Evolutionary conservation across 768 basidiomycete genomes (phyloP), one percentile per base, ranked within the genome.

Genomic region (Trametes coccinea): DNA sequence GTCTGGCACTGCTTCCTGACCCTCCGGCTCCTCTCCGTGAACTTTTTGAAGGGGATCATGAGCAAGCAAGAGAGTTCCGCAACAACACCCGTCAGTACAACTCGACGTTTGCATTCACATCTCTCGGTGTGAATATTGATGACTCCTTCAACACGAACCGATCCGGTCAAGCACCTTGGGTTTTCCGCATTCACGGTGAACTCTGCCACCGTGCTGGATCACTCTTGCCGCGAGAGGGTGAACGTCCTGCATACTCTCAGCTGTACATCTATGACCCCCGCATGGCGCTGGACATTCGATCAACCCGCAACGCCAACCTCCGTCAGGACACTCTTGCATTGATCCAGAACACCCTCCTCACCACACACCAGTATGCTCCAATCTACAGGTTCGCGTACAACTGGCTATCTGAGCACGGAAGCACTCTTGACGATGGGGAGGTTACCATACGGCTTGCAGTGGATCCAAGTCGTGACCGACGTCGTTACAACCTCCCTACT

Each of bases 401-500:
- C 5, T 37, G 34, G 34, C 34, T 37, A 10, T 37, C 34, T 37
- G 34, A 37, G 5, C 34, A 37, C 34, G 34, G 34, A 37, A 37
- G 10, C 10, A 10, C 34, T 10, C 34, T 10, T 37, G n/a, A n/a
- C n/a, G n/a, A n/a, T n/a, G n/a, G n/a, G n/a, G 34, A 37, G 34
- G 5, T 37, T 5, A 37, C 34, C 34, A 37, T 37, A 37, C 34
- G 34, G 5, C 34, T 47, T 27, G 46, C 46, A 5, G 46, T 47
- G 4, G 46, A 47, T 27, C 46, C 46, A 3, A n/a, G 8, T 7
- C 3, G 11, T 55, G 79, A 82, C 69, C 66, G 49, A 0, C 66
- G 77, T 5, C 55, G 72, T 11, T 81, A 84, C 53, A 83, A 83
- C 63, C 60, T 78, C 0, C 81, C 82, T 1, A 77, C 75, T 49